Evolutionary conservation across 305 asterid genomes (phyloP).

Genomic region (Fraxinus velutina): DNA sequence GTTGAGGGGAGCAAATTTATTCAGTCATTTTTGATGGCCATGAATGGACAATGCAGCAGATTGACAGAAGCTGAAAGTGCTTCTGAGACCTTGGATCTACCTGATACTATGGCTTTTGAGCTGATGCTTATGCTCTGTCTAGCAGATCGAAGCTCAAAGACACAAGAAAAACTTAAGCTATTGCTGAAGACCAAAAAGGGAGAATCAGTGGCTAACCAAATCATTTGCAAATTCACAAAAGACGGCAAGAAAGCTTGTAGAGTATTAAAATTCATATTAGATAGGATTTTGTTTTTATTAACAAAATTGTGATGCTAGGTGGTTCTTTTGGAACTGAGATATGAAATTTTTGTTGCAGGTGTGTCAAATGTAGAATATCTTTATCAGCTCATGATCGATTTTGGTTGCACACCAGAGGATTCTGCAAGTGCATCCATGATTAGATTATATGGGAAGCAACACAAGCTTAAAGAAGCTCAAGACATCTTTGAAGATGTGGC

Average conservation of each 20-base stretch:
- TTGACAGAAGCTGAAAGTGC: conserved; percentile 28
- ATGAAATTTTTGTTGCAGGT: conserved; percentile 49
- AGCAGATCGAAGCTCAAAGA: conserved; percentile 39
- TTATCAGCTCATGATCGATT: conserved; percentile 47
- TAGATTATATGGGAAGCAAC: conserved; percentile 58
- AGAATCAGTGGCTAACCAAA: conserved; percentile 52
- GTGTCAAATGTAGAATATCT: conserved; percentile 47
- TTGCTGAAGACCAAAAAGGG: conserved; percentile 60
- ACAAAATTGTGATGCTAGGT: conserved; percentile 7
- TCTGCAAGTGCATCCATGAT: conserved; percentile 67
- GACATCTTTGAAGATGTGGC: conserved; percentile 49
- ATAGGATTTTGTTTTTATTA: background rate
- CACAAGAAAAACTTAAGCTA: conserved; percentile 42
- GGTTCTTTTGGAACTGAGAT: conserved; percentile 22
- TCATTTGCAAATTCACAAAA: conserved; percentile 54
- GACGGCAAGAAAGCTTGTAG: conserved; percentile 47
- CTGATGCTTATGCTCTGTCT: conserved; percentile 55
- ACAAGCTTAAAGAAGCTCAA: conserved; percentile 52
- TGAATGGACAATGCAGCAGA: conserved; percentile 39
- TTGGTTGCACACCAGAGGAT: conserved; percentile 52
- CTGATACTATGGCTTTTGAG: conserved; percentile 50
- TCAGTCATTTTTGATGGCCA: conserved; percentile 38
- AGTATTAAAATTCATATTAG: background rate
- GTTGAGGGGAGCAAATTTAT: conserved; percentile 42
- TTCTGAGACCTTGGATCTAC: conserved; percentile 37